phyloP scores from a whole-genome alignment of 768 basidiomycete species.

The Tephrocybe sp. region DNA sequence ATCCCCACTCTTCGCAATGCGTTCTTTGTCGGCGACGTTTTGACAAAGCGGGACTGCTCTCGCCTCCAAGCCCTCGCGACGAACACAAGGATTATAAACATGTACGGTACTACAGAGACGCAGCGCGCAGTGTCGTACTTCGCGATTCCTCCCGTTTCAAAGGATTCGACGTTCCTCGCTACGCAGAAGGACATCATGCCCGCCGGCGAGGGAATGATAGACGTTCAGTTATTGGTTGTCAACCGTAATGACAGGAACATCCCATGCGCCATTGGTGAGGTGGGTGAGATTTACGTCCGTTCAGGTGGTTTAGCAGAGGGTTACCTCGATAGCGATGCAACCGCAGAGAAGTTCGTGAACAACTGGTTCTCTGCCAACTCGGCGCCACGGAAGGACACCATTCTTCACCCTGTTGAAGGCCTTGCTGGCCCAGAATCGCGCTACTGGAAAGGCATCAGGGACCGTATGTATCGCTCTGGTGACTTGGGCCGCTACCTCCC shows the following conservation, averaged over 20 bases:
- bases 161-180: slow-evolving; percentile 86
- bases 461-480: slow-evolving; percentile 97
- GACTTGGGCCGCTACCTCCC: slow-evolving; percentile 95
- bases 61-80: slow-evolving; percentile 89
- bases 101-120: slow-evolving; percentile 99
- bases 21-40: slow-evolving; percentile 98
- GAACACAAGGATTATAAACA: slow-evolving; percentile 95
- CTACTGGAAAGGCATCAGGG: slow-evolving; percentile 93
- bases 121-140: slow-evolving; percentile 99
- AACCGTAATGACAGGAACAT: slow-evolving; percentile 84
- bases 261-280: slow-evolving; percentile 91
- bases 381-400: slow-evolving; percentile 62
- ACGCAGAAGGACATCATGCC: slow-evolving; percentile 98
- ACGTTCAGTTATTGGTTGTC: slow-evolving; percentile 95
- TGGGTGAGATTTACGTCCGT: slow-evolving; percentile 98
- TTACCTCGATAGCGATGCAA: slow-evolving; percentile 82
- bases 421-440: slow-evolving; percentile 69
- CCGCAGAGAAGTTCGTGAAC: slow-evolving; percentile 84
- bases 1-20: slow-evolving; percentile 87
- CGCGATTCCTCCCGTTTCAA: slow-evolving; percentile 78
- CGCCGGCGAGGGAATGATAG: slow-evolving; percentile 95
- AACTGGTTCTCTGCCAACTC: slow-evolving; percentile 81
- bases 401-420: slow-evolving; percentile 54
- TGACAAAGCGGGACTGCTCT: slow-evolving; percentile 96
- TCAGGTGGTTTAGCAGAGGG: slow-evolving; percentile 95